These are phyloP conservation scores for Tagetes erecta DNA, from an alignment of 129 eudicot genomes.

Conservation along the genomic window DNA sequence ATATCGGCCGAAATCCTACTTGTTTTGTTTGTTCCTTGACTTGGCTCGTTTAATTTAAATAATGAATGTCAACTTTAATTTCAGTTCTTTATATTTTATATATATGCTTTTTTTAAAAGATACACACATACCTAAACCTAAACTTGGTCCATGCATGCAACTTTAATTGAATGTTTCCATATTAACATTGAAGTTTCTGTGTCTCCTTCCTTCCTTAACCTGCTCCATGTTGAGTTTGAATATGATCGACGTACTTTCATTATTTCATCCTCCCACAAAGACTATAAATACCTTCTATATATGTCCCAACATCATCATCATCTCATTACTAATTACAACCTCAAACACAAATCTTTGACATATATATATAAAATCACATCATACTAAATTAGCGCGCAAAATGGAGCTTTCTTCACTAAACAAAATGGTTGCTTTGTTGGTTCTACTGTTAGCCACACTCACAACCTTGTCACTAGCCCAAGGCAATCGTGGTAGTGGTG, in stretches of 20 bases:
- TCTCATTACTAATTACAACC: neutral
- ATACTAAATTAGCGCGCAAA: neutral
- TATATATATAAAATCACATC: too few relatives aligned
- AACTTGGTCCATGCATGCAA: neutral
- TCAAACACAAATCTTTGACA: neutral
- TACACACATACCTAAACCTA: too few relatives aligned
- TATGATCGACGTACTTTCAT: too few relatives aligned
- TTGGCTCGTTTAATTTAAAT: too few relatives aligned
- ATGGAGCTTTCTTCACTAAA: constrained; percentile 19
- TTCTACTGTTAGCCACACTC: constrained; percentile 30
- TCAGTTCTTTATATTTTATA: too few relatives aligned
- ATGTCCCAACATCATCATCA: neutral
- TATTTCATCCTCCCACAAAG: neutral
- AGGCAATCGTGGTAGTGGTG: constrained; percentile 49
- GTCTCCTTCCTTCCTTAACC: neutral
- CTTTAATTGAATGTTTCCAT: too few relatives aligned
- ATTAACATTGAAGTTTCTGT: too few relatives aligned
- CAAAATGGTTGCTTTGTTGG: constrained; percentile 4
- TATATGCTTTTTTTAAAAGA: too few relatives aligned
- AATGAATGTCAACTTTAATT: too few relatives aligned
- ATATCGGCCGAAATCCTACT: too few relatives aligned
- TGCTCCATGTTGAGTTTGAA: neutral
- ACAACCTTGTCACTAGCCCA: constrained; percentile 39
- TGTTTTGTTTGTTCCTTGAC: too few relatives aligned
- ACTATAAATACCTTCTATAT: neutral